These are phyloP conservation scores for Cercospora sp. DNA, from an alignment of 2,329 filamentous ascomycete species.

Conservation along the genomic window DNA sequence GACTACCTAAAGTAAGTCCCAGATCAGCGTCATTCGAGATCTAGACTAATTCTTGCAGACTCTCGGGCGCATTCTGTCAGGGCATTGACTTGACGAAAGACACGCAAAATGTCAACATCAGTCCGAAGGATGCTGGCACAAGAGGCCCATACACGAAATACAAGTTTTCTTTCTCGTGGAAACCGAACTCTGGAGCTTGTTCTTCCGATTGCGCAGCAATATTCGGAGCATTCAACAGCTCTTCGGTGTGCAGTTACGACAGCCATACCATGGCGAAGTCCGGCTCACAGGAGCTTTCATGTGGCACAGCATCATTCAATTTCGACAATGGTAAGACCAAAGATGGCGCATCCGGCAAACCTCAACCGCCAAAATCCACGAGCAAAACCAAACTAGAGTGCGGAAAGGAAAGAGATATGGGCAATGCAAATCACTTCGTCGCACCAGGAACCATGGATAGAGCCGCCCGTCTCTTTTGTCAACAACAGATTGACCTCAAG, in stretches of 20 bases:
- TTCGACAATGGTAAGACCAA: background rate
- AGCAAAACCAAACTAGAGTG: background rate
- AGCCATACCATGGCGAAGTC: background rate
- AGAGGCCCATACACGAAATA: background rate
- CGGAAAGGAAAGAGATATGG: background rate
- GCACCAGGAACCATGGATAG: background rate
- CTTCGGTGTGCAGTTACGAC: background rate
- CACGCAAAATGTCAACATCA: background rate
- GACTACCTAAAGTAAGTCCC: background rate
- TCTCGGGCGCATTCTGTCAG: background rate
- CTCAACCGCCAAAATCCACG: background rate
- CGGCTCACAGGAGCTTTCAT: background rate
- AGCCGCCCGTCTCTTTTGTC: background rate
- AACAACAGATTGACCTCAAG: background rate
- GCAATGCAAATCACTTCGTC: background rate
- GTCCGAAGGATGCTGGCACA: background rate
- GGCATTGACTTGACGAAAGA: background rate
- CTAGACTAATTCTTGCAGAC: background rate
- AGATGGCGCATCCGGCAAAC: background rate
- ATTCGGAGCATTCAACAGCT: background rate
- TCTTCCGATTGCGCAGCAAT: background rate
- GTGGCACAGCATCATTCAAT: background rate
- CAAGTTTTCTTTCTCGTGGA: background rate
- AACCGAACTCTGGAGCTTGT: background rate
- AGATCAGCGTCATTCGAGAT: background rate